Evolutionary conservation across 768 basidiomycete species (phyloP).

Genomic region (Pisolithus tinctorius): DNA sequence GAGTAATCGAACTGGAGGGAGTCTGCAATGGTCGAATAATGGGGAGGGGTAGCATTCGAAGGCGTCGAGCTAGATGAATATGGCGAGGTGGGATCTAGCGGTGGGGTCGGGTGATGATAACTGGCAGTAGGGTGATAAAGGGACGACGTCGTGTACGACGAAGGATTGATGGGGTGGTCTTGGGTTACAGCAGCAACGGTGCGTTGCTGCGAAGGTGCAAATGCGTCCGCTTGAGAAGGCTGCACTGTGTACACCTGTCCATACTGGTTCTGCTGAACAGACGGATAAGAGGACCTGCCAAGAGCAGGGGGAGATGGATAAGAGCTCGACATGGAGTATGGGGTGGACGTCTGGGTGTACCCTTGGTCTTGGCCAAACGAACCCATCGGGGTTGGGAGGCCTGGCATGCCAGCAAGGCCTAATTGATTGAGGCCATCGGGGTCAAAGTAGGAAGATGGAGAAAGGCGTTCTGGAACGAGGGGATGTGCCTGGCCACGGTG

Average conservation of each 20-base stretch:
- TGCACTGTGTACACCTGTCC: constrained; percentile 16
- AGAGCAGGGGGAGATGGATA: constrained; percentile 25
- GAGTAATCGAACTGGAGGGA: constrained; percentile 47
- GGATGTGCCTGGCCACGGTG: constrained; percentile 27
- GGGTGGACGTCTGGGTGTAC: constrained; percentile 14
- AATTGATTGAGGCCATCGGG: constrained; percentile 52
- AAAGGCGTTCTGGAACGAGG: constrained; percentile 29
- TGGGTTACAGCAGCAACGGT: constrained; percentile 8
- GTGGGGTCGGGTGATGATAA: constrained; percentile 47
- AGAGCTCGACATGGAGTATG: constrained; percentile 12
- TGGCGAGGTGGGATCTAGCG: constrained; percentile 56
- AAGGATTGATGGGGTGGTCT: constrained; percentile 11
- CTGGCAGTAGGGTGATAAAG: constrained; percentile 14
- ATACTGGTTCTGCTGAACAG: constrained; percentile 19
- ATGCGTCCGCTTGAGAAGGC: constrained; percentile 2
- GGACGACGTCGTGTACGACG: constrained; percentile 3
- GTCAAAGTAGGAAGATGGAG: constrained; percentile 58
- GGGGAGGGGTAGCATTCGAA: constrained; percentile 59
- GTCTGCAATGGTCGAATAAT: constrained; percentile 31
- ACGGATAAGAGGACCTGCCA: constrained; percentile 14
- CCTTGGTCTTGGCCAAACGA: constrained; percentile 17
- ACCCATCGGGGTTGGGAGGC: constrained; percentile 39
- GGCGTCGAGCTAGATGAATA: constrained; percentile 58
- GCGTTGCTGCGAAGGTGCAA: constrained; percentile 11
- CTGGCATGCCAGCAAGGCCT: constrained; percentile 72